These are phyloP conservation scores for Takashimella koratensis DNA, from an alignment of 1,284 basidiomycete genomes.

Conservation along the genomic window DNA sequence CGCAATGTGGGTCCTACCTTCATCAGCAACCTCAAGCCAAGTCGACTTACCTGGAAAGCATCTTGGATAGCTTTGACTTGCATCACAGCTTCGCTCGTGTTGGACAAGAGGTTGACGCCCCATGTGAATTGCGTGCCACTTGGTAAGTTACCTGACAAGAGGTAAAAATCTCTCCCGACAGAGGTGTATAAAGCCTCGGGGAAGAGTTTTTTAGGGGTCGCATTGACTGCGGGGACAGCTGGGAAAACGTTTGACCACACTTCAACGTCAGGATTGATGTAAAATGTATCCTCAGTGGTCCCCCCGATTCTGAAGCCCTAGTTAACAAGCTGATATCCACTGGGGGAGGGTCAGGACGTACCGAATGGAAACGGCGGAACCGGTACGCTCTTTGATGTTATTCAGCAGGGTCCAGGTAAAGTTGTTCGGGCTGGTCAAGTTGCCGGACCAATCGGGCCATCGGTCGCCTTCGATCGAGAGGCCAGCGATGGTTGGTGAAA, in stretches of 20 bases:
- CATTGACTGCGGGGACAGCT: too few relatives aligned
- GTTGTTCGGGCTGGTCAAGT: constrained; percentile 18
- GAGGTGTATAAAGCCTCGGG: constrained; percentile 60
- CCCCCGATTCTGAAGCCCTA: too few relatives aligned
- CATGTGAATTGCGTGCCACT: constrained; percentile 55
- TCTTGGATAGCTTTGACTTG: constrained; percentile 56
- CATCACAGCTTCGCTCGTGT: constrained; percentile 59
- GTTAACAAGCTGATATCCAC: too few relatives aligned
- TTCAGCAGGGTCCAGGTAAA: constrained; percentile 17
- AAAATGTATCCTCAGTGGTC: too few relatives aligned
- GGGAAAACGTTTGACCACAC: too few relatives aligned
- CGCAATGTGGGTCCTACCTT: too few relatives aligned
- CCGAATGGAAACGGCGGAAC: constrained; percentile 15
- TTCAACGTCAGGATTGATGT: constrained; percentile 17
- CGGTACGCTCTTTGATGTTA: constrained; percentile 18
- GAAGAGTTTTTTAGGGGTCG: constrained; percentile 56
- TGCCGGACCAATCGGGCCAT: constrained; percentile 25
- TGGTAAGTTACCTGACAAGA: constrained; percentile 58
- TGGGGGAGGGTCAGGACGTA: too few relatives aligned
- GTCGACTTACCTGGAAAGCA: constrained; percentile 37
- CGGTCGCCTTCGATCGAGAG: constrained; percentile 26
- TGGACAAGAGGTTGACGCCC: constrained; percentile 63
- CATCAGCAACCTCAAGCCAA: too few relatives aligned
- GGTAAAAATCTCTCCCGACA: constrained; percentile 61
- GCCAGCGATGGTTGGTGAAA: constrained; percentile 16